A percentile compares a stretch with the other conserved stretches of the same genome.
phyloP scores from a whole-genome alignment of 1,284 basidiomycete species.

The Rhodotorula sp. region DNA sequence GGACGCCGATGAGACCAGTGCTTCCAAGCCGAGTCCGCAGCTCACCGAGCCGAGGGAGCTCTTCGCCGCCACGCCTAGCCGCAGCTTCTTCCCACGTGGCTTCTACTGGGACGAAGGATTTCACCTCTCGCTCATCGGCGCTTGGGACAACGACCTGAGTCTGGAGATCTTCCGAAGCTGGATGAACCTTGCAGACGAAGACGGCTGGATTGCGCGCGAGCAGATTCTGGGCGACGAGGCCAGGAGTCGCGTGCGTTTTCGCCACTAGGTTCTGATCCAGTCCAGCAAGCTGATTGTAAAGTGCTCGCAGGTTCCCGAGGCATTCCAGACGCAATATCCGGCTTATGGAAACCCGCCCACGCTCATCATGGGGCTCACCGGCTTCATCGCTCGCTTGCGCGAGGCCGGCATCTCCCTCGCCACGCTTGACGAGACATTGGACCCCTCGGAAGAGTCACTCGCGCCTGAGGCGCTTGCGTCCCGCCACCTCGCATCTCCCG shows the following conservation, averaged over 20 bases:
- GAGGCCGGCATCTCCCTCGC: slow-evolving; percentile 48
- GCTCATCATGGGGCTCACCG: slow-evolving; percentile 82
- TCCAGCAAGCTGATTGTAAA: neutral
- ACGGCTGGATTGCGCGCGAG: slow-evolving; percentile 93
- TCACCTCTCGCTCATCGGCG: slow-evolving; percentile 83
- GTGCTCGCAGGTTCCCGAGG: slow-evolving; percentile 66
- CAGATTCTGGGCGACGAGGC: slow-evolving; percentile 95
- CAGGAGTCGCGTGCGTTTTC: slow-evolving; percentile 67
- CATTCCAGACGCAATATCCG: slow-evolving; percentile 90
- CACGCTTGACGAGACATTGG: slow-evolving; percentile 16
- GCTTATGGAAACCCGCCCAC: slow-evolving; percentile 93
- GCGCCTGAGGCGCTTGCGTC: slow-evolving; percentile 31
- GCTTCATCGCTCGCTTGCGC: slow-evolving; percentile 73
- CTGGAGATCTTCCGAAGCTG: slow-evolving; percentile 85
- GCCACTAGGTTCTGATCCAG: neutral
- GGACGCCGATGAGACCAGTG: slow-evolving; percentile 62
- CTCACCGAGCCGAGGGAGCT: slow-evolving; percentile 72
- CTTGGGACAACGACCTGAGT: slow-evolving; percentile 88
- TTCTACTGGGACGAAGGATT: slow-evolving; percentile 99
- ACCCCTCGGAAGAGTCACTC: neutral
- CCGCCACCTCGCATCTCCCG: slow-evolving; percentile 60
- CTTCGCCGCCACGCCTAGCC: slow-evolving; percentile 88
- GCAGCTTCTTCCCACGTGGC: slow-evolving; percentile 92
- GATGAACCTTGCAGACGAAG: slow-evolving; percentile 84
- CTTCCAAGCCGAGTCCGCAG: slow-evolving; percentile 54